phyloP scores from a whole-genome alignment of 192 early-diverging fungal species.

The Coemansia pectinata region DNA sequence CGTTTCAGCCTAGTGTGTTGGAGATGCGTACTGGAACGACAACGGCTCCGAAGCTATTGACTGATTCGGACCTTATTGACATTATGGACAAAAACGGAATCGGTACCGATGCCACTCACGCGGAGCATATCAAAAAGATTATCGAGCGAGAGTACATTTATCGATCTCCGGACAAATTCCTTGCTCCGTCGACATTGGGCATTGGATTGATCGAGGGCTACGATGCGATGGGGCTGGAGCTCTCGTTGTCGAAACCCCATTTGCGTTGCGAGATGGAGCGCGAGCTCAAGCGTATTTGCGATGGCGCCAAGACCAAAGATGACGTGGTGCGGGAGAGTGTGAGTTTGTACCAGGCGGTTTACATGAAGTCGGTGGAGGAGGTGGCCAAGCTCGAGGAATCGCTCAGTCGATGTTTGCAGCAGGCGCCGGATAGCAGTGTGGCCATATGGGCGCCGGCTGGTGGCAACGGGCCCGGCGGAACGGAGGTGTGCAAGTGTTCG shows the following conservation, averaged over 20 bases:
- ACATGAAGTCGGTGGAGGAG: conserved; percentile 55
- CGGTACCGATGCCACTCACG: conserved; percentile 97
- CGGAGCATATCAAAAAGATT: conserved; percentile 94
- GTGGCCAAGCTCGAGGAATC: conserved; percentile 53
- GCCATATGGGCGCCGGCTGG: conserved; percentile 9
- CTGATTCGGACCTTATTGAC: conserved; percentile 83
- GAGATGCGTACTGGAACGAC: conserved; percentile 72
- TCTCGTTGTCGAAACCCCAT: conserved; percentile 85
- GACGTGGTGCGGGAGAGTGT: conserved; percentile 71
- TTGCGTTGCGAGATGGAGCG: conserved; percentile 84
- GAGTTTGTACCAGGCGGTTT: conserved; percentile 73
- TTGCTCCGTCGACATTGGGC: conserved; percentile 81
- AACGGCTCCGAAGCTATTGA: conserved; percentile 71
- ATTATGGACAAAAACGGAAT: conserved; percentile 94
- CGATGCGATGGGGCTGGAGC: conserved; percentile 81
- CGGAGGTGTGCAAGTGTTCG: conserved; percentile 30
- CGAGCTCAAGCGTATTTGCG: conserved; percentile 72
- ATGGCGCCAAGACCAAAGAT: conserved; percentile 63
- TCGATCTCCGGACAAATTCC: conserved; percentile 60
- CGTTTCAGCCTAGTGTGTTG: conserved; percentile 66
- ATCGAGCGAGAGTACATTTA: conserved; percentile 83
- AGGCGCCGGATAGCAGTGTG: conserved; percentile 6
- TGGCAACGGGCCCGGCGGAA: not conserved
- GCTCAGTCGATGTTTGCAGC: conserved; percentile 42
- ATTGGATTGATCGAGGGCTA: conserved; percentile 86